These are phyloP conservation scores for Lathyrus sativus DNA, from an alignment of 306 rosid genomes.

Conservation along the genomic window DNA sequence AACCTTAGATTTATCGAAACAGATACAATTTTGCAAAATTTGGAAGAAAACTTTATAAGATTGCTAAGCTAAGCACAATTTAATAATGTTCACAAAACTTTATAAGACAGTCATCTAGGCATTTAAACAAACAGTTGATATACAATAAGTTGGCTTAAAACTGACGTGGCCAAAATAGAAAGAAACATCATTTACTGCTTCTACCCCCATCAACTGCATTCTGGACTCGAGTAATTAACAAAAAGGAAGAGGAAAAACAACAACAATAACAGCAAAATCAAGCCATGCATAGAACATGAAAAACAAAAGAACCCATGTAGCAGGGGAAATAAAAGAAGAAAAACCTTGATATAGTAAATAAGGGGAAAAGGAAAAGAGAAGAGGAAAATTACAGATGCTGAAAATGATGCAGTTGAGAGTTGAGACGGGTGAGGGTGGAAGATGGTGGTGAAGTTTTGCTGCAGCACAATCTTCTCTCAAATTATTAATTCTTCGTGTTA, in stretches of 20 bases:
- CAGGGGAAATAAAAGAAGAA: neutral
- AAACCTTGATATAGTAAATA: neutral
- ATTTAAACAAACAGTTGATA: conserved; percentile 31
- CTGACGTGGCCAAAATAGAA: neutral
- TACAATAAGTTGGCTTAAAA: neutral
- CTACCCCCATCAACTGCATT: neutral
- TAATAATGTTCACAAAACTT: neutral
- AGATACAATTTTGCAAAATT: neutral
- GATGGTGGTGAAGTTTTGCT: neutral
- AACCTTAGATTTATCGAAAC: neutral
- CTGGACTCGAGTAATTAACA: neutral
- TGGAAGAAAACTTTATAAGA: neutral
- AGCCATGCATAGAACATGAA: neutral
- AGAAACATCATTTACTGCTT: neutral
- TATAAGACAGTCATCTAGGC: conserved; percentile 4
- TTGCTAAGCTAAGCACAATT: neutral
- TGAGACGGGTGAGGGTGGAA: neutral
- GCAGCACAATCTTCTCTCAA: neutral
- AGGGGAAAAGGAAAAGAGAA: neutral
- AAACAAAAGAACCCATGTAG: conserved; percentile 5
- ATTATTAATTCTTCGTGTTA: neutral
- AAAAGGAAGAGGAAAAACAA: neutral
- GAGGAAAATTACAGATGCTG: conserved; percentile 16
- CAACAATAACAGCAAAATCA: neutral
- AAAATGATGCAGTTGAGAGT: neutral